Conservation (phyloP, 2,329 filamentous ascomycete genomes). For the Orbilia javanica region DNA sequence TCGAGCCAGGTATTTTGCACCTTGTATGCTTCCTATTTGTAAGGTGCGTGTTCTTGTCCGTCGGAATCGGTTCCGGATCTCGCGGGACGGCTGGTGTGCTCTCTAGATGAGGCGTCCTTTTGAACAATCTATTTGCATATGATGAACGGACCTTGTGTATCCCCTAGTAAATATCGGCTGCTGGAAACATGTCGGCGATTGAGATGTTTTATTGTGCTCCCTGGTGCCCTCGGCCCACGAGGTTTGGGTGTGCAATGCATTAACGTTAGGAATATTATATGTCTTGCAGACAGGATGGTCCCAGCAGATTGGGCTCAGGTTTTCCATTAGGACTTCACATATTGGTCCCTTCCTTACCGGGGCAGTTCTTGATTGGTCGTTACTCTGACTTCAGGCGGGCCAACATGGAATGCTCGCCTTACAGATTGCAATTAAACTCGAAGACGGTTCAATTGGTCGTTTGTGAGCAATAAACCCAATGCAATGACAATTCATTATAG, state of each 20-base stretch:
- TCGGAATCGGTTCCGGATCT: constrained; percentile 44
- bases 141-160: not conserved
- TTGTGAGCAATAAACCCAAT: not conserved
- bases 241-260: constrained; percentile 13
- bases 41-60: constrained; percentile 26
- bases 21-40: constrained; percentile 20
- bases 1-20: not conserved
- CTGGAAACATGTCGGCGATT: constrained; percentile 35
- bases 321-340: constrained; percentile 9
- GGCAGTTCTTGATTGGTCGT: not conserved
- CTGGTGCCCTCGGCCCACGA: not conserved
- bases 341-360: not conserved
- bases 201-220: constrained; percentile 28
- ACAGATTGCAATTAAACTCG: not conserved
- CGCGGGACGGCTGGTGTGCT: constrained; percentile 1
- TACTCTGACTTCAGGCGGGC: not conserved
- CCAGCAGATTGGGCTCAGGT: not conserved
- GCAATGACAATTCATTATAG: constrained; percentile 2
- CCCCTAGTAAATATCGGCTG: constrained; percentile 11
- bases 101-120: not conserved
- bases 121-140: constrained; percentile 10
- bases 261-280: constrained; percentile 24
- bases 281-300: constrained; percentile 31
- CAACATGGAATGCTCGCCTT: constrained; percentile 2
- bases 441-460: not conserved